Conservation (phyloP, 371 early-diverging fungal species). For the Caulochytrium protostelioides region DNA sequence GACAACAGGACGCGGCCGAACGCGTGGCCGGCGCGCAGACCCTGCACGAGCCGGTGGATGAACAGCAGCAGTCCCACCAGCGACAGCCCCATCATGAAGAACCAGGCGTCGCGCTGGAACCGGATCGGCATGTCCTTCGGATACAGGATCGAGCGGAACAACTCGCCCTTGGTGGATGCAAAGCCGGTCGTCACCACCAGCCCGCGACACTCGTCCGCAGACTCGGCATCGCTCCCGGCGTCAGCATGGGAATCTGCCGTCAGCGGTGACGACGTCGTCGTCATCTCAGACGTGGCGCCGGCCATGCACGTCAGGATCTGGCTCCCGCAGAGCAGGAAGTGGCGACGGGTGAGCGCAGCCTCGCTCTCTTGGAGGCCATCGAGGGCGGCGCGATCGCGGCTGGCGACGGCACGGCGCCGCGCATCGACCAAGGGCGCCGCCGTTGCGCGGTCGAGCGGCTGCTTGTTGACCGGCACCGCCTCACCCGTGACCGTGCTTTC, state of each 20-base stretch:
- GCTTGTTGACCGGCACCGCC: slow-evolving; percentile 9
- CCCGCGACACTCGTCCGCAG: slow-evolving; percentile 3
- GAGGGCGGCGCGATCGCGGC: background rate
- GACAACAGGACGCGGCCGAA: slow-evolving; percentile 4
- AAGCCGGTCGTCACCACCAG: slow-evolving; percentile 13
- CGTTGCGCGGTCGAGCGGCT: no score
- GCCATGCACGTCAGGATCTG: background rate
- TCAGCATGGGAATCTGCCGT: no score
- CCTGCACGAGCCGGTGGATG: slow-evolving; percentile 7
- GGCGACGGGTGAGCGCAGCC: background rate
- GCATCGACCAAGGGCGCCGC: no score
- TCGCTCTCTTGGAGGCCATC: slow-evolving; percentile 1
- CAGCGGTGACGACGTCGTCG: no score
- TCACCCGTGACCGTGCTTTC: slow-evolving; percentile 48
- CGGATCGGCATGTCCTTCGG: slow-evolving; percentile 7
- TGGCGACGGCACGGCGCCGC: slow-evolving; percentile 2
- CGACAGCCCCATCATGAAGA: slow-evolving; percentile 13
- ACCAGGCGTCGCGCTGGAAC: slow-evolving; percentile 24
- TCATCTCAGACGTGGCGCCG: background rate
- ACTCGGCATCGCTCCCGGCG: background rate
- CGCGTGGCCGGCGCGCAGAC: slow-evolving; percentile 3
- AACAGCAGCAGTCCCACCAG: slow-evolving; percentile 15
- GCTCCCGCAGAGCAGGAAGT: background rate
- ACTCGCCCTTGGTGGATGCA: slow-evolving; percentile 10
- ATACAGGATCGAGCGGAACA: slow-evolving; percentile 13